Base-by-base conservation (phyloP, 768 basidiomycete species). In the Leccinum arenicola region DNA sequence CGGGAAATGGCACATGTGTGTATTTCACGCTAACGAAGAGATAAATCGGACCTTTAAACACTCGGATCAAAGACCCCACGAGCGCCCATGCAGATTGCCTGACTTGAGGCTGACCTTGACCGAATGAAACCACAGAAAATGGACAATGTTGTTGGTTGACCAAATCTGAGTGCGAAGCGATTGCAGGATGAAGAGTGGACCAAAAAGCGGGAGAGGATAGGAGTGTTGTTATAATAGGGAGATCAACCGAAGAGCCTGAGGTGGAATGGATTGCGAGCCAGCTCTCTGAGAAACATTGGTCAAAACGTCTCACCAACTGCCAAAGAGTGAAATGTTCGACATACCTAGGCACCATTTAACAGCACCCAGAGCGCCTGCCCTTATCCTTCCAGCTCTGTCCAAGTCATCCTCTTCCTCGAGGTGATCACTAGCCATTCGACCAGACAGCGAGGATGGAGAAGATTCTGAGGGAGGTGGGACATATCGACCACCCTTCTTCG, bases 11-110 rank as follows among this genome's bases (percentile, higher is more conserved):
- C 15, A 48, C 40, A 21, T 35, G 35, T 12, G 40, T 12, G 40
- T 6, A 27, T 38, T 47, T 33, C n/a, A 38, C 40, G 36, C 21
- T 15, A 3, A 49, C 2, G 31, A 50, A 45, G 50, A 53, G 36
- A 55, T 8, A 31, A 35, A 7, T 58, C 66, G 35, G 61, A 82
- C 85, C 82, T 74, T 82, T 80, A 74, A 78, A 25, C 55, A 70
- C 47, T 70, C 71, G n/a, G 83, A 66, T 29, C 47, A 70, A 19
- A 86, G 65, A 9, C 72, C 69, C 56, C 78, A 79, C 11, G 89
- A 67, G 8, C 86, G 63, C 66, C 88, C 94, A 96, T 0, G 85
- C 83, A 11, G 86, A 80, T 68, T 85, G 82, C 17, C 94, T 82
- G 31, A 93, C 87, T 43, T 78, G 79, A 3, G 92, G 89, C 64